Base-by-base conservation (phyloP, 2,329 filamentous ascomycete genomes). In the Trichophyton benhamiae region DNA sequence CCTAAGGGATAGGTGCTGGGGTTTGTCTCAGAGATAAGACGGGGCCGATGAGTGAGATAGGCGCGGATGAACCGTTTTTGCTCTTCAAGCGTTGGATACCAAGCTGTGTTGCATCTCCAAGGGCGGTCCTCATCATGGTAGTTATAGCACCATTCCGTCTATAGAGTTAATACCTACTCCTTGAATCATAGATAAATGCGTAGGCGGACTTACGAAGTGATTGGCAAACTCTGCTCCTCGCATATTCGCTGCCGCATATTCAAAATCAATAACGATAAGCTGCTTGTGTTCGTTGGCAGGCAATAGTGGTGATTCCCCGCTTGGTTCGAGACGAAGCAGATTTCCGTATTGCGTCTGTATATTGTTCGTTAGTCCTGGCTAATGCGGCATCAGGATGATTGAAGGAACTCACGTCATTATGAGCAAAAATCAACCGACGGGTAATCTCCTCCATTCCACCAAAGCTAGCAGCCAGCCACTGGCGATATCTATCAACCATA, bases 191-290 rank as follows among this genome's bases (percentile, higher is more conserved):
- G 13, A 9, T 4, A 36, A 44, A 27, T 53, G 17, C 36, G 3
- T 3, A 48, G 33, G 4, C 13, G 55, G 36, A 59, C 80, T 76
- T 75, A 83, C 88, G 75, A 99, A 99, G 75, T 99, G 94, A 72
- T 99, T 99, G 62, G 91, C 94, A 72, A 99, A 97, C 74, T 99
- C 94, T 15, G 90, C 80, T 1, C 91, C 94, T 0, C 85, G 85
- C 0, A 86, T 80, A 71, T 97, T 99, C 62, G 92, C 91, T 1
- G 87, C 91, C 1, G 94, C 88, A 71, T 99, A 99, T 71, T 99
- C 94, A 69, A 99, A 99, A 72, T 99, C 94, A 69, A 99, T 99
- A 65, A 99, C 94, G 15, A 97, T 83, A 13, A 99, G 83, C 75
- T 95, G 92, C 74, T 95, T 97, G 77, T 99, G 94, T 67, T 92